These are phyloP conservation scores for Rhodosporidiobolus sp. DNA, from an alignment of 768 basidiomycete genomes.

Conservation along the genomic window DNA sequence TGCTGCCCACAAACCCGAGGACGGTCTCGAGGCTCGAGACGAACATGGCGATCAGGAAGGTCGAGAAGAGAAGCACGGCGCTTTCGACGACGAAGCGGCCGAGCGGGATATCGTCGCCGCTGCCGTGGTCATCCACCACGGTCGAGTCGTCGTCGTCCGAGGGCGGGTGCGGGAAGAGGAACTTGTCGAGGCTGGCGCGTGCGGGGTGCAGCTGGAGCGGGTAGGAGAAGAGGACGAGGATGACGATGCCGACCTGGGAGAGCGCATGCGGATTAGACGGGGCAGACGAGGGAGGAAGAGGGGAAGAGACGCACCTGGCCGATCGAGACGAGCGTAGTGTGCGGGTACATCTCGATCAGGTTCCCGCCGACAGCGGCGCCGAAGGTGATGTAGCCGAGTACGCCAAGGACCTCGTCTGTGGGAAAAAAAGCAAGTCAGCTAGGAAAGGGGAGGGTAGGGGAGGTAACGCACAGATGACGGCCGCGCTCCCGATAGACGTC, in stretches of 20 bases:
- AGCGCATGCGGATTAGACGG: no score
- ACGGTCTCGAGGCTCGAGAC: conserved; percentile 81
- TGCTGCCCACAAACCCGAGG: conserved; percentile 91
- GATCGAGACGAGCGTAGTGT: conserved; percentile 84
- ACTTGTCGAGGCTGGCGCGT: conserved; percentile 84
- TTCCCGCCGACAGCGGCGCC: conserved; percentile 72
- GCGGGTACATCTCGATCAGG: conserved; percentile 68
- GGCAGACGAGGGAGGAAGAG: no score
- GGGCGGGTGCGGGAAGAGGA: conserved; percentile 54
- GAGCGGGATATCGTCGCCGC: conserved; percentile 60
- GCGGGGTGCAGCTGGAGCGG: conserved; percentile 93
- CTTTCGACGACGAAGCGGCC: conserved; percentile 71
- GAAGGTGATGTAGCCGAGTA: conserved; percentile 46
- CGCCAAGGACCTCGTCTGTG: conserved; percentile 68
- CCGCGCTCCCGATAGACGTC: conserved; percentile 78
- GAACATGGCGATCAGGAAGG: conserved; percentile 54
- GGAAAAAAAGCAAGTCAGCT: neutral
- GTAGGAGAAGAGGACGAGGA: conserved; percentile 77
- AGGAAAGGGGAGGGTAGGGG: neutral
- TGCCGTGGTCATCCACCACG: conserved; percentile 52
- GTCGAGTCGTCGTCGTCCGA: conserved; percentile 54
- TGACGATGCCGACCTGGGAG: conserved; percentile 83
- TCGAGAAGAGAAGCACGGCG: conserved; percentile 47
- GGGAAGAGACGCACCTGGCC: no score
- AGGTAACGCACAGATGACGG: conserved; percentile 57